Evolutionary conservation across 305 asterid genomes (phyloP).

Genomic region (Solanum hybrid): DNA sequence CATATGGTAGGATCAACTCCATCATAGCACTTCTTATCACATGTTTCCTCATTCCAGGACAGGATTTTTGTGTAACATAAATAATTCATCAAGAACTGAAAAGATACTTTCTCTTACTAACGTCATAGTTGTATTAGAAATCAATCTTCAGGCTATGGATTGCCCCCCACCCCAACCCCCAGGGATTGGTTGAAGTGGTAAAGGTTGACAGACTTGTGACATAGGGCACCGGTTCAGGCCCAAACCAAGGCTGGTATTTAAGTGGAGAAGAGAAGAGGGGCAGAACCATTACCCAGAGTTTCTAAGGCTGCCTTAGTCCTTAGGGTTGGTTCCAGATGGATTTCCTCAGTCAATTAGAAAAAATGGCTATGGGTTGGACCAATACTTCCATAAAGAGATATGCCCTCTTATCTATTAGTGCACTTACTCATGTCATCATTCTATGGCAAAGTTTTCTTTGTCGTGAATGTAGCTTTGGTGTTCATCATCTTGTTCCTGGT

Average conservation of each 20-base stretch:
- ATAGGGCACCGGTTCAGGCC: not conserved
- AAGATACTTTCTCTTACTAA: not conserved
- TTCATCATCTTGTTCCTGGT: not conserved
- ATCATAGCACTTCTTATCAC: not conserved
- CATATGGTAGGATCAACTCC: not conserved
- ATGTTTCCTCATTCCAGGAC: not conserved
- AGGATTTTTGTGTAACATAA: not conserved
- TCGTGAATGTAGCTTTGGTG: not conserved
- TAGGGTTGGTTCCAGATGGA: not conserved
- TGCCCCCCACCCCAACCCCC: no score
- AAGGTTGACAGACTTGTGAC: not conserved
- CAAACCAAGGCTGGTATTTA: not conserved
- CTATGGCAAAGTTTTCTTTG: not conserved
- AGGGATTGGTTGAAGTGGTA: not conserved
- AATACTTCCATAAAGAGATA: not conserved
- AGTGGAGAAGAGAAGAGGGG: not conserved
- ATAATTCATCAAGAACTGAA: not conserved
- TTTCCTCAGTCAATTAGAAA: not conserved
- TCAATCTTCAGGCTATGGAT: not conserved
- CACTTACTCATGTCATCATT: not conserved
- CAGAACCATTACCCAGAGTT: not conserved
- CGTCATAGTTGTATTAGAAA: not conserved
- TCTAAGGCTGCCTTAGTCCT: not conserved
- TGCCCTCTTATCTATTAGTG: not conserved
- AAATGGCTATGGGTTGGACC: not conserved